Evolutionary conservation across 495 filamentous ascomycete genomes (phyloP).

Genomic region (Cryomyces antarcticus): DNA sequence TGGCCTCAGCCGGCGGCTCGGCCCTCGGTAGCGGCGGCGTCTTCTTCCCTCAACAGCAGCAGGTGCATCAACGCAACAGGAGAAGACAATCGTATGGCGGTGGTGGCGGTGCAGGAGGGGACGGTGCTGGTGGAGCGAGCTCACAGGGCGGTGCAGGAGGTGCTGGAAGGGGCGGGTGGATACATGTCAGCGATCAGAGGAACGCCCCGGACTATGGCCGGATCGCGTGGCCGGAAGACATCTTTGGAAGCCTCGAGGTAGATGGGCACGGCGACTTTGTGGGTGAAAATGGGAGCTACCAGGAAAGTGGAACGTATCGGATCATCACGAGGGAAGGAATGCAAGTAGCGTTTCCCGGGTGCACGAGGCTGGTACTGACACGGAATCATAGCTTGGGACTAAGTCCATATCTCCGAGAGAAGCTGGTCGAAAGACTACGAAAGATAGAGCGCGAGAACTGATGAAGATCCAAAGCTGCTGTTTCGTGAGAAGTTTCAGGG

Average conservation of each 20-base stretch:
- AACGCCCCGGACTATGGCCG: slow-evolving; percentile 78
- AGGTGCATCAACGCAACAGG: slow-evolving; percentile 1
- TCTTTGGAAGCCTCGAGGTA: slow-evolving; percentile 80
- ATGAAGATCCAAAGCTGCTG: no score
- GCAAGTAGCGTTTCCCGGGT: slow-evolving; percentile 22
- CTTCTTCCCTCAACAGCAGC: slow-evolving; percentile 32
- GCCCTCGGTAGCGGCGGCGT: slow-evolving; percentile 44
- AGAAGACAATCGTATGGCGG: slow-evolving; percentile 14
- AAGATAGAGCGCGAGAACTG: slow-evolving; percentile 4
- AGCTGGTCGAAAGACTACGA: slow-evolving; percentile 27
- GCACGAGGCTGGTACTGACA: not conserved
- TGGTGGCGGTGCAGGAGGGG: slow-evolving; percentile 23
- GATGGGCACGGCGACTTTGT: slow-evolving; percentile 57
- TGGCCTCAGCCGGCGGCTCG: slow-evolving; percentile 59
- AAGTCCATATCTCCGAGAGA: slow-evolving; percentile 35
- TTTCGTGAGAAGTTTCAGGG: no score
- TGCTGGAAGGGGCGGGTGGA: slow-evolving; percentile 64
- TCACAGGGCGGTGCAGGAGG: slow-evolving; percentile 68
- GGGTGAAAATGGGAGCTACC: slow-evolving; percentile 34
- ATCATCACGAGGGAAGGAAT: slow-evolving; percentile 49
- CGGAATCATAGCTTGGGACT: slow-evolving; percentile 21
- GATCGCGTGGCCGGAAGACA: slow-evolving; percentile 79
- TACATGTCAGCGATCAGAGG: slow-evolving; percentile 69
- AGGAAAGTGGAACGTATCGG: slow-evolving; percentile 47
- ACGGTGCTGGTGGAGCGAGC: slow-evolving; percentile 57